Percentiles rank a stretch among this genome's conserved stretches.
Evolutionary conservation across 441 rosid species (phyloP).

Genomic region (Brassica hybrid): DNA sequence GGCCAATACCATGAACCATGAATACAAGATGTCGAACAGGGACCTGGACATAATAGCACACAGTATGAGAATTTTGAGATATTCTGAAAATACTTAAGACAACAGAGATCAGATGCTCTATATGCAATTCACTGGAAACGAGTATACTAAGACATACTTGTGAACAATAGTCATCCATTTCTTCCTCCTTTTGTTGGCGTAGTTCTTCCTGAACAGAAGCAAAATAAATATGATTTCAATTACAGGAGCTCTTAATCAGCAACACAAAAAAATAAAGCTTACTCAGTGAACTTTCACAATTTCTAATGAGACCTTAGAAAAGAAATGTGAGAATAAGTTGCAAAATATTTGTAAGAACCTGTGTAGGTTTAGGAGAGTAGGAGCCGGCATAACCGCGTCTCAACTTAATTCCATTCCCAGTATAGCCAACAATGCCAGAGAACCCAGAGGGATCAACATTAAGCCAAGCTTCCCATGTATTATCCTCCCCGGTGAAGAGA

Average conservation of each 20-base stretch:
- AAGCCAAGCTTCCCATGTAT: constrained; percentile 98
- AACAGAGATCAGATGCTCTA: neutral
- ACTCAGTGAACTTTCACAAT: constrained; percentile 6
- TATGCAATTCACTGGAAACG: constrained; percentile 1
- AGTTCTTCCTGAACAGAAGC: constrained; percentile 70
- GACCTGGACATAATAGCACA: constrained; percentile 62
- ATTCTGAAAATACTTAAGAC: neutral
- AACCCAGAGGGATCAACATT: constrained; percentile 83
- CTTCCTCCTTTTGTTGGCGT: constrained; percentile 93
- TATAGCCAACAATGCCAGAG: constrained; percentile 64
- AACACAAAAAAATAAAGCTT: neutral
- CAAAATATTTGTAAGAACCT: constrained; percentile 40
- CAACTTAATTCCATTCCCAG: constrained; percentile 79
- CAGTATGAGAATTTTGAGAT: constrained; percentile 2
- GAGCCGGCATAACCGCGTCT: constrained; percentile 93
- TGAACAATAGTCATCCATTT: constrained; percentile 96
- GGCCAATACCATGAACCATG: constrained; percentile 99
- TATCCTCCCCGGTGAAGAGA: constrained; percentile 93
- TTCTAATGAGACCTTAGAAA: neutral
- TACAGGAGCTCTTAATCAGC: constrained; percentile 17
- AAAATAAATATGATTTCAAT: constrained; percentile 19
- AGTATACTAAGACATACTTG: constrained; percentile 58
- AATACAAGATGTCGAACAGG: constrained; percentile 96
- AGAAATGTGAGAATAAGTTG: too few relatives aligned
- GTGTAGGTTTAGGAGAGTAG: too few relatives aligned